Evolutionary conservation across 2,329 filamentous ascomycete species (phyloP).

Genomic region (Acephala macrosclerotiorum): DNA sequence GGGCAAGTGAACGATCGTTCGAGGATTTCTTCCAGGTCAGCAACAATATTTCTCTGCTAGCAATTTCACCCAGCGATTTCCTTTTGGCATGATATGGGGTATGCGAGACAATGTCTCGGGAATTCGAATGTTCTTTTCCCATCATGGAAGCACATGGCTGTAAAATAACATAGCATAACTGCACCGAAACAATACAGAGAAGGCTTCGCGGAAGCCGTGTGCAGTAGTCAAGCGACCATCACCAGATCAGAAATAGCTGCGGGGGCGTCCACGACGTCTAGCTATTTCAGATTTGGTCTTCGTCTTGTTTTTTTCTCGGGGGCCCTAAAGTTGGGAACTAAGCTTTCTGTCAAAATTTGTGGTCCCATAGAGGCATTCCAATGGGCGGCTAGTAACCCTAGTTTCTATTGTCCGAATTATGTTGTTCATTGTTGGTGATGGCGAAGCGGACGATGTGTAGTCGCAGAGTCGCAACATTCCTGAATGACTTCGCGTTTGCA

Average conservation of each 20-base stretch:
- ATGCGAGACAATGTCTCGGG: conserved; percentile 5
- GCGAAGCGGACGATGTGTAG: background rate
- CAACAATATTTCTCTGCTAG: background rate
- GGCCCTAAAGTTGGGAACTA: background rate
- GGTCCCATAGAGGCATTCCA: background rate
- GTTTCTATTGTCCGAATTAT: background rate
- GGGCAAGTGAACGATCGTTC: background rate
- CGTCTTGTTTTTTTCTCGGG: background rate
- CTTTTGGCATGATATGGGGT: too few species aligned
- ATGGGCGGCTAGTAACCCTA: background rate
- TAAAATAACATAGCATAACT: background rate
- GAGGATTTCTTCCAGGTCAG: background rate
- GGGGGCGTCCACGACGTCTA: background rate
- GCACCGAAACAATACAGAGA: background rate
- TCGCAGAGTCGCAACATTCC: background rate
- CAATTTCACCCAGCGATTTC: too few species aligned
- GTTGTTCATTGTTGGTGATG: background rate
- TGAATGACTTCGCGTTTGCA: background rate
- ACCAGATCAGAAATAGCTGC: background rate
- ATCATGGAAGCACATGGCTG: background rate
- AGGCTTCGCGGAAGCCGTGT: background rate
- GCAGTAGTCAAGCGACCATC: background rate
- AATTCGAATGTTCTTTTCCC: background rate
- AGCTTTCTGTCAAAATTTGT: background rate
- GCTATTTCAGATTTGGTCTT: background rate